These are phyloP conservation scores for Protea cynaroides DNA, from an alignment of 164 flowering plant species.

Conservation along the genomic window DNA sequence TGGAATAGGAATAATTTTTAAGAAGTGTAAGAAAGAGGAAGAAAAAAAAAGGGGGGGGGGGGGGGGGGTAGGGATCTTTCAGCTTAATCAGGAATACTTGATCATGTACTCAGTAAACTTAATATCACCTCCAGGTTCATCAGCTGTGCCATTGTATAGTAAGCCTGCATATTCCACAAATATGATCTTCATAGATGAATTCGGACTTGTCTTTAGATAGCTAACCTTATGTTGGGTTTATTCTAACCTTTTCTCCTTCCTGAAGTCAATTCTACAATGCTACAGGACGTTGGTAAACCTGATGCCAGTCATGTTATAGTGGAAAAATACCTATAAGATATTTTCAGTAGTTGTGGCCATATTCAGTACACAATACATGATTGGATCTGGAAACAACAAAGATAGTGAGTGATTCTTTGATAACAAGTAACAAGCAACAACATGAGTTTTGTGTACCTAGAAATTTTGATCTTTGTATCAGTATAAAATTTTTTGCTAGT, in stretches of 20 bases:
- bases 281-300: constrained; percentile 77
- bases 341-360: constrained; percentile 64
- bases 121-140: too few relatives aligned
- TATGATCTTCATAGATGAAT: too few relatives aligned
- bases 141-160: too few relatives aligned
- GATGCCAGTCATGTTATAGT: constrained; percentile 89
- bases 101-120: too few relatives aligned
- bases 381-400: constrained; percentile 97
- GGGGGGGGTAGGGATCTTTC: too few relatives aligned
- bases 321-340: constrained; percentile 73
- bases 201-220: too few relatives aligned
- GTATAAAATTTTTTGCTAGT: background rate
- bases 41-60: too few relatives aligned
- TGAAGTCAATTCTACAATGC: constrained; percentile 2
- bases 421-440: constrained; percentile 41
- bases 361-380: constrained; percentile 99
- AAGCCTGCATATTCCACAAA: too few relatives aligned
- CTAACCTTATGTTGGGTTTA: too few relatives aligned
- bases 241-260: background rate
- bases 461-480: background rate
- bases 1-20: too few relatives aligned
- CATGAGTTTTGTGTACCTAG: background rate
- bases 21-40: too few relatives aligned
- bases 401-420: constrained; percentile 99
- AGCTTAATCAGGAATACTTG: too few relatives aligned